Evolutionary conservation across 2,329 filamentous ascomycete species (phyloP), one percentile per base, ranked within the genome.

Genomic region (Lojkania enalia): DNA sequence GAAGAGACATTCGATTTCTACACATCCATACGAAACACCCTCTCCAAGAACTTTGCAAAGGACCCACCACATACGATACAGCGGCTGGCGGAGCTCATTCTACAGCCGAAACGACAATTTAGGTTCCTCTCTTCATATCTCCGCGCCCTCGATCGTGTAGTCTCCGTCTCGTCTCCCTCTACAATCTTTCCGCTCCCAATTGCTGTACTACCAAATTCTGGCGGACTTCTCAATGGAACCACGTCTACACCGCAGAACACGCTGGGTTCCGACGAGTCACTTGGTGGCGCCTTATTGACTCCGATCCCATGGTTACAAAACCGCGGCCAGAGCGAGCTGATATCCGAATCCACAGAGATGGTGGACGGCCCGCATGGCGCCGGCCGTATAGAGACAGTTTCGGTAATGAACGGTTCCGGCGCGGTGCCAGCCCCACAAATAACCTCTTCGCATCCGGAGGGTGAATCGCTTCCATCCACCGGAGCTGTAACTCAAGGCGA

Each of bases 61-160:
- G 81, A 87, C 57, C 92, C 94, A 1, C 94, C 94, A 0, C 90
- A 97, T 67, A 97, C 94, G 2, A 81, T 96, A 50, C 94, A 99
- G 72, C 87, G 94, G 29, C 80, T 99, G 16, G 84, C 90, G 16
- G 94, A 99, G 75, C 84, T 97, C 20, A 76, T 96, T 3, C 77
- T 95, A 25, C 72, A 78, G 19, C 94, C 94, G 1, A 85, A 77
- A 48, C 78, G 79, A 43, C 87, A 96, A 71, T 96, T 97, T 74
- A 83, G 81, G 49, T 87, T 84, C 41, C 79, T 97, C 2, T 83
- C 88, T 1, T 81, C 90, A 9, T 99, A 94, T 67, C 82, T 99
- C 9, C 87, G 94, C 58, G 94, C 94, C 2, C 81, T 97, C 37
- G 90, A 97, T 66, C 86, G 94, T 44, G 86, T 96, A 16, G 84